These are phyloP conservation scores for Neophaeococcomyces aloes DNA, from an alignment of 2,329 filamentous ascomycete species.

Conservation along the genomic window DNA sequence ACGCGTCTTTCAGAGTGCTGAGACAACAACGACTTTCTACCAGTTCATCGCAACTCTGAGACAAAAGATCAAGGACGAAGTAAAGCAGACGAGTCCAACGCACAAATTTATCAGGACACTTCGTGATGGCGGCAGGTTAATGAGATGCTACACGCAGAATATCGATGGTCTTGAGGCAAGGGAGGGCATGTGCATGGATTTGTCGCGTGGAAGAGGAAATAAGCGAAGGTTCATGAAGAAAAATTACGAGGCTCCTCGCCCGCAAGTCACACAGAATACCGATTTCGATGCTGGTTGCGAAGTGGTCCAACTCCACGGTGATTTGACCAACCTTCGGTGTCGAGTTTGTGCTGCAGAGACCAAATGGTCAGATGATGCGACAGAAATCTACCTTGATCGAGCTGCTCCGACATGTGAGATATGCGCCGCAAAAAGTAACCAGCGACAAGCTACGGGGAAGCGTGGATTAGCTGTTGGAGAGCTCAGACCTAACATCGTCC, in stretches of 20 bases:
- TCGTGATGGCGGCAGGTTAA: constrained; percentile 56
- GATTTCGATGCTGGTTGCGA: constrained; percentile 31
- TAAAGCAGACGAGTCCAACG: constrained; percentile 50
- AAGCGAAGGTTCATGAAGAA: constrained; percentile 49
- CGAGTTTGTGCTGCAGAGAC: constrained; percentile 28
- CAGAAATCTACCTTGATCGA: constrained; percentile 41
- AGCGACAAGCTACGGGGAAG: constrained; percentile 55
- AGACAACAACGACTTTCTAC: constrained; percentile 61
- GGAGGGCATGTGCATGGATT: constrained; percentile 54
- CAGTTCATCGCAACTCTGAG: constrained; percentile 59
- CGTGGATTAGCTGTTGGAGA: constrained; percentile 57
- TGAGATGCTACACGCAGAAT: constrained; percentile 65
- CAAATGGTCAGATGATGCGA: constrained; percentile 41
- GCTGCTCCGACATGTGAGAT: constrained; percentile 57
- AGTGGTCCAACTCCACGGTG: constrained; percentile 59
- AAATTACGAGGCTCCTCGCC: constrained; percentile 21
- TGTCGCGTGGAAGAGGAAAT: constrained; percentile 52
- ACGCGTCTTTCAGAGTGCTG: constrained; percentile 57
- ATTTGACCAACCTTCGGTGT: constrained; percentile 54
- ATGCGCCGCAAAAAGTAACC: constrained; percentile 52
- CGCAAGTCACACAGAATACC: constrained; percentile 12
- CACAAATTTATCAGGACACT: constrained; percentile 60
- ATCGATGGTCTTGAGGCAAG: constrained; percentile 64
- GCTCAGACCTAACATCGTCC: constrained; percentile 60
- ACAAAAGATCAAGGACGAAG: constrained; percentile 50